Base-by-base conservation (phyloP, 306 rosid genomes). In the Dryas octopetala region DNA sequence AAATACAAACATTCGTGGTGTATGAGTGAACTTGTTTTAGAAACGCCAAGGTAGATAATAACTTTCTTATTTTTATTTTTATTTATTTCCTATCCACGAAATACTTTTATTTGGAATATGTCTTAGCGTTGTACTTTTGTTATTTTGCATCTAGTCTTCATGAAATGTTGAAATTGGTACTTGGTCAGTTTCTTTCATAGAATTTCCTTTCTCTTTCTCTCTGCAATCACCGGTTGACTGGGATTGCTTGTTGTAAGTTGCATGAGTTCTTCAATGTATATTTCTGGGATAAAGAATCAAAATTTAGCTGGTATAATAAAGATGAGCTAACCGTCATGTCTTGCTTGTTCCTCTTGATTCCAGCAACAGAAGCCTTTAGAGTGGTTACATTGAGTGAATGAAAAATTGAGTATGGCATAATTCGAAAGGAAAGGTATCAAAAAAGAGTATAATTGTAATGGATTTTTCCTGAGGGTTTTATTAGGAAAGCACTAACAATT, bases 181-280 rank as follows among this genome's bases (percentile, higher is more conserved):
- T 57, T 68, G 46, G 46, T 46, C 26, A 32, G 67, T 68, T 74
- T 62, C n/a, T 26, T 71, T 46, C 46, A 44, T 7, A 23, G 41
- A 73, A 77, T 14, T 10, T 52, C 11, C n/a, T 66, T 7, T 40
- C 44, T 62, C 19, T 66, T 45, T 45, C 23, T 41, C 44, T 55
- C 1, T 16, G 23, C 28, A 19, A 64, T 50, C 49, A 71, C 8
- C 2, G 47, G 17, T 74, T 68, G 43, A 73, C 47, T 68, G 45
- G 54, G 53, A 49, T 66, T 66, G 61, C 51, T 68, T 59, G 54
- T 78, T n/a, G 55, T 76, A 40, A 5, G 61, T 54, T 70, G 50
- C 66, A 70, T 78, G 57, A 58, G 60, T 28, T 55, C 11, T 50
- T 45, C 60, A 55, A 44, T 74, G 32, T 51, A 15, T 43, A 32